These are phyloP conservation scores for Penicillium corylophilum DNA, from an alignment of 2,329 filamentous ascomycete genomes.

Conservation along the genomic window DNA sequence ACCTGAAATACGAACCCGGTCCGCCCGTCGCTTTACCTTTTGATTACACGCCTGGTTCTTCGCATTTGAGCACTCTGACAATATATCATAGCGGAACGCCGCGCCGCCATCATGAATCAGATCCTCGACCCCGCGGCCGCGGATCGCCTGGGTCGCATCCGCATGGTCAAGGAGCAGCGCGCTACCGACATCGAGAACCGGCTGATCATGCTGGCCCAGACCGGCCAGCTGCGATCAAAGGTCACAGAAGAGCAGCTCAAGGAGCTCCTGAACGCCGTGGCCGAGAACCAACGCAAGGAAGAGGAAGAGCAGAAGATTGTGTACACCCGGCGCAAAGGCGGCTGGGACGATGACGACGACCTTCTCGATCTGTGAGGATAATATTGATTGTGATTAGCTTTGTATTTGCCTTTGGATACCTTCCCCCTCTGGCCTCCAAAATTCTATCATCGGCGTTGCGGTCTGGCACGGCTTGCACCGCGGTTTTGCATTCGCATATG, in stretches of 20 bases:
- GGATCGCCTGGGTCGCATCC: constrained; percentile 89
- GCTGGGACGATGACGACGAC: constrained; percentile 73
- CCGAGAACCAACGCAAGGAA: constrained; percentile 64
- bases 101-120: constrained; percentile 68
- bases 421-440: constrained; percentile 3
- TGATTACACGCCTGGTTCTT: not conserved
- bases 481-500: not conserved
- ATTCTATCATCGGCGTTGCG: constrained; percentile 14
- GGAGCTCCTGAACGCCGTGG: constrained; percentile 80
- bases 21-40: not conserved
- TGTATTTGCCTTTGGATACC: constrained; percentile 5
- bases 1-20: not conserved
- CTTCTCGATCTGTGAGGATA: constrained; percentile 41
- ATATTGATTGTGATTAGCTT: constrained; percentile 3
- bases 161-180: constrained; percentile 89
- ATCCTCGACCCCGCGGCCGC: constrained; percentile 93
- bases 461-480: constrained; percentile 3
- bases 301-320: constrained; percentile 77
- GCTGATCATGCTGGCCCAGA: constrained; percentile 84
- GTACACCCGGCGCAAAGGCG: constrained; percentile 76
- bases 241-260: constrained; percentile 93
- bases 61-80: constrained; percentile 2
- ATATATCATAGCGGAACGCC: constrained; percentile 30
- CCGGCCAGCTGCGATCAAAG: constrained; percentile 80
- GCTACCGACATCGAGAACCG: constrained; percentile 89